Evolutionary conservation across 2,329 filamentous ascomycete genomes (phyloP), one percentile per base, ranked within the genome.

Genomic region (Pezicula radicicola): DNA sequence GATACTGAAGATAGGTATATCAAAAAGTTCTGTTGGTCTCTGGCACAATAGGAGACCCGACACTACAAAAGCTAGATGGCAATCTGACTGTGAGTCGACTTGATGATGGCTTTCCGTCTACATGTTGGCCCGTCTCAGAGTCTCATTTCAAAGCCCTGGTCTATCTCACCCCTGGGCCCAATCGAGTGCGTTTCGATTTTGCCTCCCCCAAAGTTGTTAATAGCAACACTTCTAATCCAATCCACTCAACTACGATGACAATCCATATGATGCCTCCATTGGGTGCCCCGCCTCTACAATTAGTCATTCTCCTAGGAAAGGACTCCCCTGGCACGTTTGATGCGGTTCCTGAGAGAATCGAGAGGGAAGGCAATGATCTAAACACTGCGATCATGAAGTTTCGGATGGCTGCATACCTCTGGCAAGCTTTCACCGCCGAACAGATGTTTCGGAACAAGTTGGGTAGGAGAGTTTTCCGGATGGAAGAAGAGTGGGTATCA

Each of bases 391-490:
- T 96, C 48, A 84, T 83, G 63, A 99, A 99, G 68, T 97, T 94
- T 67, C 84, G 92, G 57, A 97, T 96, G 88, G 88, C 91, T 16
- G 93, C 91, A 21, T 97, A 97, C 67, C 77, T 97, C 13, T 97
- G 94, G 92, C 94, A 99, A 68, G 91, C 92, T 7, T 97, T 96
- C 64, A 97, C 93, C 0, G 91, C 90, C 6, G 94, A 99, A 68
- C 92, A 97, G 68, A 97, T 97, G 93, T 88, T 84, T 68, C 85
- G 91, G 56, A 89, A 96, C 67, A 89, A 87, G 55, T 83, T 97
- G 60, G 91, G 92, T 9, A 82, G 93, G 53, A 84, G 93, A 52
- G 86, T 83, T 49, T 97, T 97, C 69, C 81, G 92, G 41, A 92
- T 96, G 56, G 94, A 97, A 62, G 94, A 99, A 69, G 89, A 96